Base-by-base conservation (phyloP, 1,284 basidiomycete genomes). In the Lignosus rhinocerotis region DNA sequence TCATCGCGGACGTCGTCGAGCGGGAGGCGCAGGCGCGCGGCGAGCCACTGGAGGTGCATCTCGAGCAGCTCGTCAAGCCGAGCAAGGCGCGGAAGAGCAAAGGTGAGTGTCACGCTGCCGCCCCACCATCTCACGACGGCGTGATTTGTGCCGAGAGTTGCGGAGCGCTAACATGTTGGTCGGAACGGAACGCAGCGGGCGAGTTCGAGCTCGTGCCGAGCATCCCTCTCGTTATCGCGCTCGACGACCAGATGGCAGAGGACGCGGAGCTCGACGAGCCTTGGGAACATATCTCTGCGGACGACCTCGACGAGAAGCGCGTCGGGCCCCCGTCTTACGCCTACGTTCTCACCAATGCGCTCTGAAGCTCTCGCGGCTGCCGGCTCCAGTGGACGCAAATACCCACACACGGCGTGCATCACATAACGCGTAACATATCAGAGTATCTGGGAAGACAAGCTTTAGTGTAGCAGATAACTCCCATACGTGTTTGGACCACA, bases 191-290 rank as follows among this genome's bases (percentile, higher is more conserved):
- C 30, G 44, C 57, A 72, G 69, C 67, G 30, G 68, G 65, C 38
- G 83, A 84, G 60, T 86, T 83, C 63, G 84, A 85, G 70, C 64
- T 85, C 21, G 70, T 86, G 14, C 80, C 81, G 6, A 74, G 72
- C 43, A 67, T 81, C 34, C 80, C 76, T 33, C 75, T 78, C 34
- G 84, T 86, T 51, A 81, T 86, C 59, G 81, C 76, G 31, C 73
- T 86, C 42, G 82, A 84, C 64, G 82, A 84, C 30, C 67, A 67
- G 30, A 72, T 76, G 41, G 62, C 73, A 16, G 64, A 63, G 16
- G 68, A 66, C 19, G 62, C 62, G 19, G 71, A 70, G 43, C 62
- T 78, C 19, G 81, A 84, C 59, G 83, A 86, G 62, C 77, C 80
- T 39, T 86, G 84, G 84, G 83, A 85, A 62, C 78, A 80, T 66